Evolutionary conservation across 805 yeast genomes (phyloP), one percentile per base, ranked within the genome.

Genomic region (Ogataea philodendri): DNA sequence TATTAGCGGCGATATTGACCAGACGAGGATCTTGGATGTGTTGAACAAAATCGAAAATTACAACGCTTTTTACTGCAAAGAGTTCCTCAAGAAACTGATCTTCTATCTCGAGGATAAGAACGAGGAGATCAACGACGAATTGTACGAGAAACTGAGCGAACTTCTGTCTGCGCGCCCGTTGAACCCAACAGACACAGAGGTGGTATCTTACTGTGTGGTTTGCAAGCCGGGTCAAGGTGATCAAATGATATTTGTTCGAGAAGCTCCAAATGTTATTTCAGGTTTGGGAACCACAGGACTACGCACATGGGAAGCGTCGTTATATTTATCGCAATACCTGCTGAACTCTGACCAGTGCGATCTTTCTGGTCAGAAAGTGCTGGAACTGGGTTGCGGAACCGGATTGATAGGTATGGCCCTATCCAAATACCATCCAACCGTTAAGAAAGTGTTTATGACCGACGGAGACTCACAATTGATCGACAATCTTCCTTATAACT

Each of bases 221-320:
- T 49, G 48, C 43, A 18, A 11, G 4, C 22, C 32, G 17, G 18
- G 4, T 3, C 16, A 27, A 9, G 15, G 32, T 2, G 51, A 51
- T 15, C 22, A 32, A 11, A 9, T 26, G 0, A 52, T 71, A 2
- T 46, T 48, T 5, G 72, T 82, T 3, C 61, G 60, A 39, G 93
- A 84, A 49, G 68, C 76, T 0, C 90, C 89, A 0, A 65, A 70
- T 35, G 43, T 83, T 34, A 74, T 84, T 9, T 73, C 84, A 22
- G 86, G 85, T 1, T 54, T 63, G n/a, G 95, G 94, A 5, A 81
- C 95, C 1, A 90, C 97, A 0, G 97, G 97, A 0, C 61, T 78
- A 36, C 65, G 97, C 25, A 90, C 97, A 1, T 89, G 97, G 97
- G 96, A 87, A 53, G 97, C 96, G 3, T 83, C 95, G 0, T 47